Conservation (phyloP, 345 rosid genomes). For the Clarkia xantiana region DNA sequence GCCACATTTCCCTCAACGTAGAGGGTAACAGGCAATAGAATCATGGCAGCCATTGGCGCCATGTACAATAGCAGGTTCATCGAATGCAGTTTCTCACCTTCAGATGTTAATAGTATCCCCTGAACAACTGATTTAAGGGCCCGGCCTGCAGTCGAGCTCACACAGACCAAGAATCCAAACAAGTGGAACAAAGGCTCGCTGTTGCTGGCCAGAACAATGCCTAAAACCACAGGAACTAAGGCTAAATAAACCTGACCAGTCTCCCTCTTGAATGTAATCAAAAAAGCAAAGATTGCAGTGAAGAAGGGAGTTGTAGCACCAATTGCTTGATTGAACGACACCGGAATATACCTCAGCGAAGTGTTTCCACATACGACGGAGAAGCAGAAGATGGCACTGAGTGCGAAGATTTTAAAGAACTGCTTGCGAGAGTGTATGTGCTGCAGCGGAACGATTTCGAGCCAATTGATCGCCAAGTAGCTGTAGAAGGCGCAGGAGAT, state of each 20-base stretch:
- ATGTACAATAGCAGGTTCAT: no score
- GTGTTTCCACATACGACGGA: conserved; percentile 98
- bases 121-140: conserved; percentile 24
- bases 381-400: conserved; percentile 76
- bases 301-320: conserved; percentile 99
- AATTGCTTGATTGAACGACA: conserved; percentile 91
- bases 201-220: conserved; percentile 84
- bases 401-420: conserved; percentile 64
- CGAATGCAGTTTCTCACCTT: no score
- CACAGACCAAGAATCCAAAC: conserved; percentile 83
- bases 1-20: conserved; percentile 90
- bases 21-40: conserved; percentile 78
- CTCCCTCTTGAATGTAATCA: conserved; percentile 83
- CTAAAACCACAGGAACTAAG: conserved; percentile 77
- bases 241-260: conserved; percentile 76
- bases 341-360: conserved; percentile 80
- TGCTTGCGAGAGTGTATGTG: conserved; percentile 64
- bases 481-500: conserved; percentile 73
- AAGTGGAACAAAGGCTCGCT: conserved; percentile 86
- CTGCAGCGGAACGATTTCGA: conserved; percentile 75
- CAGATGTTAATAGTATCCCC: no score
- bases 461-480: conserved; percentile 51
- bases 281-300: conserved; percentile 85
- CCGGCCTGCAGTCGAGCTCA: conserved; percentile 89
- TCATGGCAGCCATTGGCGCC: conserved; percentile 23